Percentiles rank a stretch among this genome's conserved stretches.
Evolutionary conservation across 1,284 basidiomycete species (phyloP).

Genomic region (Gomphus bonarii): DNA sequence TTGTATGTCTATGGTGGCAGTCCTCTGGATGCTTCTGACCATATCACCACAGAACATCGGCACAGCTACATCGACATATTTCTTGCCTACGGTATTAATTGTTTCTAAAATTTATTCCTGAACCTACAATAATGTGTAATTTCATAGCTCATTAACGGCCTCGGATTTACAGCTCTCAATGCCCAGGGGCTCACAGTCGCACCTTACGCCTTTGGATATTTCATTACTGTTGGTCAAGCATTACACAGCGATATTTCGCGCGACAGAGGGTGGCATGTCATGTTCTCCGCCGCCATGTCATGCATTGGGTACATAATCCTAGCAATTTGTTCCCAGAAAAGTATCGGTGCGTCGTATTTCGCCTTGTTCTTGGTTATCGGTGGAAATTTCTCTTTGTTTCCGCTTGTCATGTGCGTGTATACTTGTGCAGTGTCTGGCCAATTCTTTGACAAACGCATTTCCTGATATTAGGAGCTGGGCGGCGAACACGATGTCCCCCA

Average conservation of each 20-base stretch:
- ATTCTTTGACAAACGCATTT: too few relatives aligned
- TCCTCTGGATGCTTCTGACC: too few relatives aligned
- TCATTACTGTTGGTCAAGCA: conserved; percentile 40
- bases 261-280: conserved; percentile 45
- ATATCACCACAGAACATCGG: conserved; percentile 35
- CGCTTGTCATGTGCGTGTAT: conserved; percentile 36
- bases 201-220: conserved; percentile 43
- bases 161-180: conserved; percentile 43
- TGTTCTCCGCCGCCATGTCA: conserved; percentile 33
- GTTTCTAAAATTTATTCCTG: conserved; percentile 8
- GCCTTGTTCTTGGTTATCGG: conserved; percentile 45
- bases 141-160: conserved; percentile 36
- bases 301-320: conserved; percentile 42
- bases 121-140: not conserved
- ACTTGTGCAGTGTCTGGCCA: not conserved
- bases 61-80: conserved; percentile 44
- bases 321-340: conserved; percentile 37
- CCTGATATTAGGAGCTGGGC: conserved; percentile 39
- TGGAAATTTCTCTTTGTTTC: conserved; percentile 44
- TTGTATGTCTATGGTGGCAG: not conserved
- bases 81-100: conserved; percentile 35
- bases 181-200: conserved; percentile 47
- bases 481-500: conserved; percentile 43
- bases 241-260: conserved; percentile 41
- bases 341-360: conserved; percentile 43